Evolutionary conservation across 257 asterid species (phyloP), one percentile per base, ranked within the genome.

Genomic region (Penstemon newberryi): DNA sequence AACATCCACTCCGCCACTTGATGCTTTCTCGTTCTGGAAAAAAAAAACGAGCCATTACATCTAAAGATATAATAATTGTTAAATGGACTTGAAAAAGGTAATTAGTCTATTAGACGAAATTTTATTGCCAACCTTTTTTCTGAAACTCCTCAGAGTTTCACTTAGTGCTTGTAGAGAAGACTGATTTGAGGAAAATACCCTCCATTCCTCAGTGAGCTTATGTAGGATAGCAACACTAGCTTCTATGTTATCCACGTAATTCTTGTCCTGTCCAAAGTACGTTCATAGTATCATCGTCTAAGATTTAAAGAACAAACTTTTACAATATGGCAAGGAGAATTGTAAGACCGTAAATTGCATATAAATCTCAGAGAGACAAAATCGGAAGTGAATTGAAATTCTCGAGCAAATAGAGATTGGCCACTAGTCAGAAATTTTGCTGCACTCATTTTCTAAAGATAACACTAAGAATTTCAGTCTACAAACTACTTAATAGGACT

Each of bases 171-270:
- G 86, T 45, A 66, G 79, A 75, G 96, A 82, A 63, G 91, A 80
- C 67, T 80, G 84, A 52, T 86, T 84, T 6, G 81, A 54, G 36
- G 90, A 80, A 62, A 80, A 73, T 54, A 62, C 84, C 60, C 73
- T 77, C 97, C 97, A 91, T n/a, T 68, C 80, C 57, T 75, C 82
- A 0, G 71, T 43, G 66, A 91, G 93, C 79, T 81, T 89, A 83
- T 63, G 76, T 78, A 91, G 77, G 75, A 79, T 47, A 41, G 74
- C 85, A 67, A 74, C 87, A 77, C 96, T 89, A 7, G 81, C 86
- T 75, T 85, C 87, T 55, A 89, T 59, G 81, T 87, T 85, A 63
- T 85, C 94, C 60, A 8, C 70, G 56, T 89, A 91, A 36, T 85
- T 10, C 61, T 78, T 82, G 64, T 84, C 95, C 96, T 91, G 82